Evolutionary conservation across 148 eudicot species (phyloP).

Genomic region (Dianthus caryophyllus): DNA sequence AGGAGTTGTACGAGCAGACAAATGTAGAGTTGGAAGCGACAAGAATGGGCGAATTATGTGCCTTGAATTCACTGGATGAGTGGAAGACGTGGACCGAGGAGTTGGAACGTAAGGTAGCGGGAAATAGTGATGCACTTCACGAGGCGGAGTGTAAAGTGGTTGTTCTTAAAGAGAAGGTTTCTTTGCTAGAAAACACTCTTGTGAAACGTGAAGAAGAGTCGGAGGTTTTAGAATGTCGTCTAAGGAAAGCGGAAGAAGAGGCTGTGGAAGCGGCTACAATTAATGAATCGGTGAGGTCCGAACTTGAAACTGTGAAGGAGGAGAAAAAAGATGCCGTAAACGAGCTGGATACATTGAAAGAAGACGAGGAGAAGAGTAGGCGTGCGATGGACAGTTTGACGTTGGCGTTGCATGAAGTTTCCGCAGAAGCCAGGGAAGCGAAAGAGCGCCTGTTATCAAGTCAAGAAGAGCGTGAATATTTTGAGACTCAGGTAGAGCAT

Average conservation of each 20-base stretch:
- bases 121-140: slow-evolving; percentile 59
- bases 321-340: slow-evolving; percentile 76
- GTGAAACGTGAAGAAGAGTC: slow-evolving; percentile 51
- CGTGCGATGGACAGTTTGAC: slow-evolving; percentile 83
- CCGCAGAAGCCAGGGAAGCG: slow-evolving; percentile 71
- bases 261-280: slow-evolving; percentile 44
- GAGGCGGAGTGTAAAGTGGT: slow-evolving; percentile 67
- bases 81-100: slow-evolving; percentile 59
- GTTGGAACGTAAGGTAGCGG: slow-evolving; percentile 44
- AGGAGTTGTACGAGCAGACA: slow-evolving; percentile 56
- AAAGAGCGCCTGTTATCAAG: slow-evolving; percentile 65
- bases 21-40: slow-evolving; percentile 78
- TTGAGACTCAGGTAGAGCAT: slow-evolving; percentile 63
- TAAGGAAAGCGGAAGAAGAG: slow-evolving; percentile 54
- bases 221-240: slow-evolving; percentile 46
- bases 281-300: slow-evolving; percentile 43
- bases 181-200: slow-evolving; percentile 59
- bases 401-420: slow-evolving; percentile 76
- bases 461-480: slow-evolving; percentile 57
- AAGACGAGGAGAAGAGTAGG: slow-evolving; percentile 76
- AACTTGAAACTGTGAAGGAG: slow-evolving; percentile 67
- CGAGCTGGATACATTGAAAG: slow-evolving; percentile 59
- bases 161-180: slow-evolving; percentile 65
- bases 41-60: slow-evolving; percentile 65
- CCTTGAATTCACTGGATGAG: slow-evolving; percentile 59